Conservation (phyloP, 2,329 filamentous ascomycete species). For the Ilyonectria sp. region DNA sequence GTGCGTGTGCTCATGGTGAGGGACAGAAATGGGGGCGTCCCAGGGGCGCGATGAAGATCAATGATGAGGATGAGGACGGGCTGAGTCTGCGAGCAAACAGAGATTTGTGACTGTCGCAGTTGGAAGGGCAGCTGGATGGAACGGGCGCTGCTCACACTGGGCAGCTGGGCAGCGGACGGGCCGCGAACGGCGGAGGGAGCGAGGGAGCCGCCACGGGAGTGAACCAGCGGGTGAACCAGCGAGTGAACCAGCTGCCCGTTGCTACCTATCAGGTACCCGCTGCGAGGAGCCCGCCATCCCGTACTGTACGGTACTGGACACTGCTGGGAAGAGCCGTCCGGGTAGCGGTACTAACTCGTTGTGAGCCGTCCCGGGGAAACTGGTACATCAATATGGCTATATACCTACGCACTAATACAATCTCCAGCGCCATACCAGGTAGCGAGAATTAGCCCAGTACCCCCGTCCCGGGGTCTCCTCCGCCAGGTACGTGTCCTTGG, state of each 20-base stretch:
- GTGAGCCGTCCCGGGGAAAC: background rate
- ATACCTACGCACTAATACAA: background rate
- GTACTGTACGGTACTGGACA: background rate
- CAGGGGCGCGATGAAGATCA: constrained; percentile 5
- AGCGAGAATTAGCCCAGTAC: background rate
- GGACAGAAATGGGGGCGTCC: background rate
- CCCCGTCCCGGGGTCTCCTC: too few relatives aligned
- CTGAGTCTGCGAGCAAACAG: background rate
- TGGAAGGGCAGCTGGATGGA: background rate
- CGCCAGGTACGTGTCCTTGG: background rate
- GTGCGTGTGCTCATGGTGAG: constrained; percentile 34
- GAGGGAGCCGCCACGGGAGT: background rate
- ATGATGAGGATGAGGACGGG: background rate
- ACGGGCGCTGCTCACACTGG: background rate
- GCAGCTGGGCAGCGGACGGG: background rate
- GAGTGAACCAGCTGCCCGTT: background rate
- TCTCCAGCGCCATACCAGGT: background rate
- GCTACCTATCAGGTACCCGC: background rate
- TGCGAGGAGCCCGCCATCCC: too few relatives aligned
- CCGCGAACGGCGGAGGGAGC: background rate
- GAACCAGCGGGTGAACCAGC: background rate
- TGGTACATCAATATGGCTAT: background rate
- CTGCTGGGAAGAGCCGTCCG: background rate
- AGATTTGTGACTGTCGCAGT: constrained; percentile 4
- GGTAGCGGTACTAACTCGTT: background rate